phyloP scores from a whole-genome alignment of 306 rosid genomes.

The Cicer judaicum region DNA sequence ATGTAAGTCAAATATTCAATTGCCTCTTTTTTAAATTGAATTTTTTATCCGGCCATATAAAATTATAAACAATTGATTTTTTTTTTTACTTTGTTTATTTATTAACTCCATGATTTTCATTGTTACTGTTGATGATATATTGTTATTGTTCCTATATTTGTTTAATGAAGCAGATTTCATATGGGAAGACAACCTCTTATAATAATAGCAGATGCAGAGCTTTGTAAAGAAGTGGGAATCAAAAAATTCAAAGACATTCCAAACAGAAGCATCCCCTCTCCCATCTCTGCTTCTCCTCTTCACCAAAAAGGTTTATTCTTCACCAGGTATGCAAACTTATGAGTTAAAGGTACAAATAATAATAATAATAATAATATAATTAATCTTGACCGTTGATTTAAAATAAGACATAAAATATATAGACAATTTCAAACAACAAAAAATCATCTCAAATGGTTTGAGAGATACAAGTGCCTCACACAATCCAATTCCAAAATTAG shows the following conservation, averaged over 20 bases:
- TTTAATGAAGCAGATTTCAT: constrained; percentile 70
- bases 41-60: too few relatives aligned
- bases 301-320: constrained; percentile 96
- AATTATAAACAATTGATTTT: not conserved
- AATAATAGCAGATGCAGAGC: constrained; percentile 85
- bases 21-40: too few relatives aligned
- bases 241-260: constrained; percentile 83
- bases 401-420: too few relatives aligned
- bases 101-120: constrained; percentile 11
- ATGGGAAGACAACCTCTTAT: constrained; percentile 93
- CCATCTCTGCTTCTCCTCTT: constrained; percentile 88
- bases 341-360: not conserved
- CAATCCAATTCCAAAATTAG: not conserved
- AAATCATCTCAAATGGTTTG: too few relatives aligned
- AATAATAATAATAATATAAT: too few relatives aligned
- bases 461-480: not conserved
- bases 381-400: too few relatives aligned
- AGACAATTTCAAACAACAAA: too few relatives aligned
- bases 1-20: too few relatives aligned
- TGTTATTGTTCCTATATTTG: not conserved
- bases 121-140: not conserved
- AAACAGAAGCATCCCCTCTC: constrained; percentile 94
- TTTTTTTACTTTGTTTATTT: not conserved
- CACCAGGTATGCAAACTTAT: constrained; percentile 59
- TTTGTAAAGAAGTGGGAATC: constrained; percentile 90